Evolutionary conservation across 169 alveolate species (phyloP).

Genomic region (Amoebophrya sp.): DNA sequence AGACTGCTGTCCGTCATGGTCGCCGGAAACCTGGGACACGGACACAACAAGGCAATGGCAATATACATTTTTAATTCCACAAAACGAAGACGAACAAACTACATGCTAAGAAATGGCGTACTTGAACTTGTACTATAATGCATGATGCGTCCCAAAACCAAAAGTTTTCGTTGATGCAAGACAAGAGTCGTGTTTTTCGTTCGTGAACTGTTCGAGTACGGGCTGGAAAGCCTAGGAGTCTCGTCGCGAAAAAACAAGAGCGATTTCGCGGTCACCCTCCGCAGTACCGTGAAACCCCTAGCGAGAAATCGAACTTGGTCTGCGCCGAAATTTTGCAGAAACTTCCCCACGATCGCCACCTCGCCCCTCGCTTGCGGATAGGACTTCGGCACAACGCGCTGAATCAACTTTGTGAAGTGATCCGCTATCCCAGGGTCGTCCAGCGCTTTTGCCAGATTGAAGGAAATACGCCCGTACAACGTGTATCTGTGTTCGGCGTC

Average conservation of each 20-base stretch:
- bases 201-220: background rate
- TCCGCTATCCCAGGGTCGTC: constrained; percentile 43
- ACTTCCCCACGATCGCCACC: constrained; percentile 45
- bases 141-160: background rate
- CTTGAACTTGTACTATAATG: too few species aligned
- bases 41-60: too few species aligned
- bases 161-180: background rate
- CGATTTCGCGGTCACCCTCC: background rate
- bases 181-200: background rate
- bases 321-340: constrained; percentile 65
- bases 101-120: too few species aligned
- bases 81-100: too few species aligned
- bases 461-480: background rate
- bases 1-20: constrained; percentile 50
- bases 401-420: constrained; percentile 42
- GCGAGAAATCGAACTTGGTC: constrained; percentile 51
- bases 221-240: background rate
- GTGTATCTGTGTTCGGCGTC: background rate
- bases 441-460: constrained; percentile 7
- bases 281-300: constrained; percentile 33
- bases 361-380: constrained; percentile 55
- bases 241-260: background rate
- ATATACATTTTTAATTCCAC: too few species aligned
- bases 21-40: constrained; percentile 47
- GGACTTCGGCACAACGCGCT: constrained; percentile 56